These are phyloP conservation scores for Aspergillus persii DNA, from an alignment of 2,329 filamentous ascomycete genomes.

Conservation along the genomic window DNA sequence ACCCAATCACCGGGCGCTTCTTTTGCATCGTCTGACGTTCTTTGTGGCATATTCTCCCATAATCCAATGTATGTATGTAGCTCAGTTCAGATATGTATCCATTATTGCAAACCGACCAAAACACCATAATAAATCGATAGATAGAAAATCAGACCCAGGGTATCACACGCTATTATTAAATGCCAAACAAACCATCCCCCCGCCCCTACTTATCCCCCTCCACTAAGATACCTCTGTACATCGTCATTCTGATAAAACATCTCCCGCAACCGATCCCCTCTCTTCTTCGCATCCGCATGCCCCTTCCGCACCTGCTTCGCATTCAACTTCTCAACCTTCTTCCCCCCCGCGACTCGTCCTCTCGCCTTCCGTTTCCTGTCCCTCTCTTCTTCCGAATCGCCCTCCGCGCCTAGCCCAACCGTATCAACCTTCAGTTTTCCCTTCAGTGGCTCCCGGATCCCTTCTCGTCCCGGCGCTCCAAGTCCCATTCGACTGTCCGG, in stretches of 20 bases:
- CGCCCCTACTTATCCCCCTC: conserved; percentile 3
- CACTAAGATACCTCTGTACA: conserved; percentile 69
- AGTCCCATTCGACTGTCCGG: conserved; percentile 65
- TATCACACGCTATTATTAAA: conserved; percentile 6
- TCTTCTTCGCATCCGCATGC: conserved; percentile 61
- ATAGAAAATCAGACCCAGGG: not conserved
- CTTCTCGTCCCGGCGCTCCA: conserved; percentile 64
- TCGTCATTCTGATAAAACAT: conserved; percentile 76
- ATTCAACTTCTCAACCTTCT: conserved; percentile 56
- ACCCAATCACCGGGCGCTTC: conserved; percentile 4
- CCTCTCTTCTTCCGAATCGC: conserved; percentile 30
- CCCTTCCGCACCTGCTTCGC: conserved; percentile 67
- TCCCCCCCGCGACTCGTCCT: conserved; percentile 35
- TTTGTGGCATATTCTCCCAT: conserved; percentile 4
- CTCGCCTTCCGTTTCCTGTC: conserved; percentile 24
- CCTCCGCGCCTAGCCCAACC: conserved; percentile 64
- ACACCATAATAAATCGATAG: not conserved
- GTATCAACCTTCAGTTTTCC: conserved; percentile 69
- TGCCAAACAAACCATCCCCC: not conserved
- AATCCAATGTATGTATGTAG: conserved; percentile 6
- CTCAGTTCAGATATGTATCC: conserved; percentile 1
- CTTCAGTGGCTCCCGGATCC: conserved; percentile 74
- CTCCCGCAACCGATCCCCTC: conserved; percentile 61
- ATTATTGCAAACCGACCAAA: not conserved
- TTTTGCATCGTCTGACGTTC: not conserved